A percentile compares a stretch with the other conserved stretches of the same genome.
These are phyloP conservation scores for Brassica carinata DNA, from an alignment of 345 rosid species.

Conservation along the genomic window DNA sequence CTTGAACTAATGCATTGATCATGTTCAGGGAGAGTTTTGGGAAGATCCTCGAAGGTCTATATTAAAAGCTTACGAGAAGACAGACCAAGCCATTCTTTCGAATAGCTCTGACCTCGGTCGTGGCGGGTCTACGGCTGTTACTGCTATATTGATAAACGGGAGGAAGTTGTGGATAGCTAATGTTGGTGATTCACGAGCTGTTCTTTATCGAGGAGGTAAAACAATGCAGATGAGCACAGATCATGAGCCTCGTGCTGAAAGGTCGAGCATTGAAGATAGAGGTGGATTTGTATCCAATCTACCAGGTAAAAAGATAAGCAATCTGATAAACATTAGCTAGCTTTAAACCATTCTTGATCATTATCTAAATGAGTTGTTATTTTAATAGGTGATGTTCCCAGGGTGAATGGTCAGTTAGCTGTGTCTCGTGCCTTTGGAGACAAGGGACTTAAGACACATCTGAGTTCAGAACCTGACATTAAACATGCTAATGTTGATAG, in stretches of 20 bases:
- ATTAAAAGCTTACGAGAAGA: conserved; percentile 71
- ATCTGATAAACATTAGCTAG: not conserved
- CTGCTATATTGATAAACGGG: conserved; percentile 71
- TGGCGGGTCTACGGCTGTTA: conserved; percentile 86
- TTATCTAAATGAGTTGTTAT: not conserved
- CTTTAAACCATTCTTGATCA: not conserved
- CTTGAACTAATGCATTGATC: too few species aligned
- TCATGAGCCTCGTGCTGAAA: conserved; percentile 75
- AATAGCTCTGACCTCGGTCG: conserved; percentile 66
- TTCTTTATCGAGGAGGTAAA: conserved; percentile 56
- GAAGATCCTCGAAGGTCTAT: conserved; percentile 63
- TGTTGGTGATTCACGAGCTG: conserved; percentile 74
- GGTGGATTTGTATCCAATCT: conserved; percentile 90
- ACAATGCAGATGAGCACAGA: conserved; percentile 62
- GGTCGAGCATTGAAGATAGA: conserved; percentile 71
- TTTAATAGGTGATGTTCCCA: conserved; percentile 71
- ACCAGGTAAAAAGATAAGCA: conserved; percentile 56
- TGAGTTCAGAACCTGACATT: conserved; percentile 80
- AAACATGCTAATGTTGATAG: conserved; percentile 44
- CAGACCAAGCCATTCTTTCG: conserved; percentile 76
- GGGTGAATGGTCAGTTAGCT: conserved; percentile 84
- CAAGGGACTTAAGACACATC: conserved; percentile 77
- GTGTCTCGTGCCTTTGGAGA: conserved; percentile 90
- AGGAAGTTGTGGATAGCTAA: conserved; percentile 68
- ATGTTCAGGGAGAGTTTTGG: conserved; percentile 72